These are phyloP conservation scores for Phaffomyces opuntiae DNA, from an alignment of 805 yeast genomes.

Conservation along the genomic window DNA sequence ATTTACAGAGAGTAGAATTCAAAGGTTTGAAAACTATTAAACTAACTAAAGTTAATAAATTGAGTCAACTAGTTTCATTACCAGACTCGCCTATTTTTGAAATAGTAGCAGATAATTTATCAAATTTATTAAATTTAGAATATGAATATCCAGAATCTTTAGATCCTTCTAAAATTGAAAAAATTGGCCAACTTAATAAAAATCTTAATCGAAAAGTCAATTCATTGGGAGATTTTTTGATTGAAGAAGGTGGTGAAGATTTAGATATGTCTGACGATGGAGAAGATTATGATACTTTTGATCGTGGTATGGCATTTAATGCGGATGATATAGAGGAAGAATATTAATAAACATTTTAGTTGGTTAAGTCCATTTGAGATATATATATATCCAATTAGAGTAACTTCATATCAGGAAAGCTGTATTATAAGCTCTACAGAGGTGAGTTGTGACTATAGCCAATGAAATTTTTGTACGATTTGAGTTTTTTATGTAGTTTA, in stretches of 20 bases:
- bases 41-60: not conserved
- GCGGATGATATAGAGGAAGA: constrained; percentile 8
- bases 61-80: not conserved
- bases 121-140: not conserved
- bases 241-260: constrained; percentile 1
- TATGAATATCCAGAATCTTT: not conserved
- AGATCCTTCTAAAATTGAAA: not conserved
- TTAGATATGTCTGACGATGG: not conserved
- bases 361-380: too few relatives aligned
- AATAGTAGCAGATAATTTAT: constrained; percentile 2
- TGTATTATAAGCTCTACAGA: too few relatives aligned
- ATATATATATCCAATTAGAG: too few relatives aligned
- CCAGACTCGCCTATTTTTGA: not conserved
- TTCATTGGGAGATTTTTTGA: not conserved
- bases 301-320: not conserved
- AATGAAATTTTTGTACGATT: too few relatives aligned
- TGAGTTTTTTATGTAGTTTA: too few relatives aligned
- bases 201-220: not conserved
- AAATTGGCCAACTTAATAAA: not conserved
- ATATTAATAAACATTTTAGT: not conserved
- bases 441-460: too few relatives aligned
- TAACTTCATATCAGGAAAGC: too few relatives aligned
- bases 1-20: not conserved
- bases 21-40: not conserved
- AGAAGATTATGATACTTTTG: not conserved